Conservation (phyloP, 768 basidiomycete genomes). For the Termitomyces sp. region DNA sequence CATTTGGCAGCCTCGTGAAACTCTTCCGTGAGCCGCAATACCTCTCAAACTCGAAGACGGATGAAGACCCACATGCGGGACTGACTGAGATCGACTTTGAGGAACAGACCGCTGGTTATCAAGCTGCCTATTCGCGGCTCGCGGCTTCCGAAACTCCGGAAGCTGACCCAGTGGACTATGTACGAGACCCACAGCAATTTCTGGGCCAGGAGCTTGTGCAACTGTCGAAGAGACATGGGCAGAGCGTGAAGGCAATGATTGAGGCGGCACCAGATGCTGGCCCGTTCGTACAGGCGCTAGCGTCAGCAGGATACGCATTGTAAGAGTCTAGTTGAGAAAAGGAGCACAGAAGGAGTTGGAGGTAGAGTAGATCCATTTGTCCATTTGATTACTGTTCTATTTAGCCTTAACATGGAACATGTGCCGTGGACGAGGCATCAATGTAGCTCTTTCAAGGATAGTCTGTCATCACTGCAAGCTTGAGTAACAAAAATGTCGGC, state of each 20-base stretch:
- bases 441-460: neutral
- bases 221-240: conserved; percentile 30
- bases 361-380: neutral
- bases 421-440: neutral
- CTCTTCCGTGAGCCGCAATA: conserved; percentile 78
- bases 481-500: neutral
- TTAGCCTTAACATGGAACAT: neutral
- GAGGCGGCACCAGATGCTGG: conserved; percentile 24
- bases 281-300: conserved; percentile 21
- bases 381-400: neutral
- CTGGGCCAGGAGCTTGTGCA: conserved; percentile 40
- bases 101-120: conserved; percentile 87
- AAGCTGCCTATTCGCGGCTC: conserved; percentile 88
- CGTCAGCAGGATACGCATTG: conserved; percentile 19
- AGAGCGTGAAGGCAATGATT: conserved; percentile 30
- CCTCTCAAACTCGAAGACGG: conserved; percentile 35
- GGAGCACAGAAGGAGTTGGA: neutral
- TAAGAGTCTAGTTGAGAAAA: conserved; percentile 1
- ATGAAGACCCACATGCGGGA: conserved; percentile 47
- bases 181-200: conserved; percentile 49
- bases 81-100: conserved; percentile 84
- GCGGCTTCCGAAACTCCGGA: conserved; percentile 67
- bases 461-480: neutral
- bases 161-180: conserved; percentile 58
- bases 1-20: conserved; percentile 65